A percentile compares a stretch with the other conserved stretches of the same genome.
phyloP scores from a whole-genome alignment of 2,329 filamentous ascomycete genomes.

The Rhinocladiella mackenziei region DNA sequence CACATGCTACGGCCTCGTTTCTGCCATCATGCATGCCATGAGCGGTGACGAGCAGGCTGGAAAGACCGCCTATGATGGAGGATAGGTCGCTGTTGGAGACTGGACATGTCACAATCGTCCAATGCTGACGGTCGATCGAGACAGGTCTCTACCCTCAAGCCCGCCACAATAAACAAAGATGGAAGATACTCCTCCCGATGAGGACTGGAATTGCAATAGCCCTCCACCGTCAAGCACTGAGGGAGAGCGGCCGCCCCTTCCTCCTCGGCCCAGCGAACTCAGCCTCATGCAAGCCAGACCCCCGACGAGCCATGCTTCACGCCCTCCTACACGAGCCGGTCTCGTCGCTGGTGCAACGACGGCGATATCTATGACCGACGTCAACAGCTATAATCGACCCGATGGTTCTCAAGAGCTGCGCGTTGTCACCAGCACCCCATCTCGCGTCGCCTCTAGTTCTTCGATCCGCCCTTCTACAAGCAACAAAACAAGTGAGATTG shows the following conservation, averaged over 20 bases:
- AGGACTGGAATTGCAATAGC: conserved; percentile 2
- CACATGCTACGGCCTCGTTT: neutral
- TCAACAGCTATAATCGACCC: conserved; percentile 69
- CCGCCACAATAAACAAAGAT: conserved; percentile 7
- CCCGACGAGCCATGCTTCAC: conserved; percentile 29
- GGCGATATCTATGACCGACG: conserved; percentile 74
- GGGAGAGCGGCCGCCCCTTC: conserved; percentile 43
- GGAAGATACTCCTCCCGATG: neutral
- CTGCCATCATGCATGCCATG: conserved; percentile 13
- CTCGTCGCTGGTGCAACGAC: conserved; percentile 70
- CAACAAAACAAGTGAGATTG: conserved; percentile 47
- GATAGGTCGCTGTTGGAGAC: conserved; percentile 3
- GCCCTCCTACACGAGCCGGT: conserved; percentile 34
- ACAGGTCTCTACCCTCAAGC: no score
- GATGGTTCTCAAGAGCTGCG: conserved; percentile 66
- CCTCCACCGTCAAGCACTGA: conserved; percentile 28
- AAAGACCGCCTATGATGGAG: conserved; percentile 18
- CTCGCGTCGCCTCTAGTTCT: conserved; percentile 34
- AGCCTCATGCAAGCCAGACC: conserved; percentile 31
- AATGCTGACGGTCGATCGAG: neutral
- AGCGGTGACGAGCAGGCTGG: conserved; percentile 5
- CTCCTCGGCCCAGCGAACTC: conserved; percentile 41
- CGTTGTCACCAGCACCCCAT: conserved; percentile 39
- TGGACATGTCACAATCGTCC: conserved; percentile 13
- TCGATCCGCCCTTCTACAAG: conserved; percentile 39